Evolutionary conservation across 176 grass and related monocot species (phyloP), one percentile per base, ranked within the genome.

Genomic region (Panicum miliaceum): DNA sequence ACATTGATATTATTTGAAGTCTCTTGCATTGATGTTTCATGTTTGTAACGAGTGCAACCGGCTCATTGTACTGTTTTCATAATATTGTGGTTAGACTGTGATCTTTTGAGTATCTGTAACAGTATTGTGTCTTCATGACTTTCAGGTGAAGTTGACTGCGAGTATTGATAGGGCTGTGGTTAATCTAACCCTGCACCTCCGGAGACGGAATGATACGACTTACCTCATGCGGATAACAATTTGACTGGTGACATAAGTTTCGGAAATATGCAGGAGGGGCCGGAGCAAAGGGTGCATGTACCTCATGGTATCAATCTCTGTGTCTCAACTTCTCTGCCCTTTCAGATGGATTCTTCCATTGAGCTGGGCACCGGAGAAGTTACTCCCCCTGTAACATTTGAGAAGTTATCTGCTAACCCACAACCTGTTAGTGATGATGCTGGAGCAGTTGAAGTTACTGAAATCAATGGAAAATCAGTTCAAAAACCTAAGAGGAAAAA

Each of bases 401-500:
- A 80, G 50, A 70, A 79, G 19, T 62, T 68, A 64, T 65, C 71
- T 63, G 8, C 36, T 76, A 73, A 81, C 56, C 73, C 16, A 42
- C 75, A 81, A 45, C 63, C 50, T 64, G 51, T 43, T 64, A 34
- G 66, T 19, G 73, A 89, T 68, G 54, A 58, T 34, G 63, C 64
- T 42, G 76, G 29, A 75, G 77, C 5, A 18, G 71, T 34, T 69
- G 87, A 94, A 79, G 80, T 71, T 69, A 86, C 82, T 84, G 91
- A 90, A 36, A 66, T 80, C 52, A 97, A 88, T 64, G 88, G 71
- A 65, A 94, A 84, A 59, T 75, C 81, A n/a, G 82, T 80, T 75
- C 83, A 94, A 45, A 94, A 92, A 42, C 73, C 79, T 40, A 94
- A 86, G 79, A 89, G 88, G 68, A 92, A 79, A 79, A 97, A 89